A percentile compares a stretch with the other conserved stretches of the same genome.
These are phyloP conservation scores for Hypoxylon sp. DNA, from an alignment of 2,329 filamentous ascomycete species.

Conservation along the genomic window DNA sequence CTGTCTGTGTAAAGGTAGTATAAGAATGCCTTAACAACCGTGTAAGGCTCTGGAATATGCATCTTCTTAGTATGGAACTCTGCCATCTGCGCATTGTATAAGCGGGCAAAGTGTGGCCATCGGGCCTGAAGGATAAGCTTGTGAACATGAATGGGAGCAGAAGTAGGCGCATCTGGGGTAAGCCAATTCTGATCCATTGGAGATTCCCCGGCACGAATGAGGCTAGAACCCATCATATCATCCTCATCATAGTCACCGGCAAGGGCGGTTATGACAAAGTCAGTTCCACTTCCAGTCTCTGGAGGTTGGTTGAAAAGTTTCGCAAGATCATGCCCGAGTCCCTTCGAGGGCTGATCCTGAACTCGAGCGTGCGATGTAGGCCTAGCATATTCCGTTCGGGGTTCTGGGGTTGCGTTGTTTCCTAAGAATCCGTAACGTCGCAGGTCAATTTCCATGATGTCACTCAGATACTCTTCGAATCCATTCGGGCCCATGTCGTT, in stretches of 20 bases:
- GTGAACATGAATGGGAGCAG: slow-evolving; percentile 92
- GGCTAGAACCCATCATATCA: slow-evolving; percentile 69
- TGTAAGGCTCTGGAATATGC: slow-evolving; percentile 97
- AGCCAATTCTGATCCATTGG: slow-evolving; percentile 69
- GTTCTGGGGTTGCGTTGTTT: slow-evolving; percentile 75
- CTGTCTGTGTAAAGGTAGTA: slow-evolving; percentile 98
- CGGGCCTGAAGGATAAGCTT: slow-evolving; percentile 93
- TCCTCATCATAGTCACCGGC: slow-evolving; percentile 82
- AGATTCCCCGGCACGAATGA: slow-evolving; percentile 62
- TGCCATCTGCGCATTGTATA: slow-evolving; percentile 95
- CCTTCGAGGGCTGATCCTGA: slow-evolving; percentile 71
- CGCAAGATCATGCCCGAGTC: slow-evolving; percentile 87
- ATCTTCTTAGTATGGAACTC: slow-evolving; percentile 98
- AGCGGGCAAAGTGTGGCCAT: slow-evolving; percentile 95
- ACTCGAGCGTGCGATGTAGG: slow-evolving; percentile 64
- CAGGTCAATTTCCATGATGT: slow-evolving; percentile 94
- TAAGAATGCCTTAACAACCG: slow-evolving; percentile 92
- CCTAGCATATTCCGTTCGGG: slow-evolving; percentile 64
- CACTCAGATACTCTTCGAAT: slow-evolving; percentile 92
- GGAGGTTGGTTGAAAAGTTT: slow-evolving; percentile 89
- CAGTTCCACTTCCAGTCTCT: slow-evolving; percentile 86
- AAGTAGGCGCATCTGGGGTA: slow-evolving; percentile 74
- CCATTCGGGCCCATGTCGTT: slow-evolving; percentile 77
- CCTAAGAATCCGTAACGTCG: slow-evolving; percentile 92
- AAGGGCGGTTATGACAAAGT: slow-evolving; percentile 92